Conservation (phyloP, 306 rosid genomes). For the Pachyrhizus erosus region DNA sequence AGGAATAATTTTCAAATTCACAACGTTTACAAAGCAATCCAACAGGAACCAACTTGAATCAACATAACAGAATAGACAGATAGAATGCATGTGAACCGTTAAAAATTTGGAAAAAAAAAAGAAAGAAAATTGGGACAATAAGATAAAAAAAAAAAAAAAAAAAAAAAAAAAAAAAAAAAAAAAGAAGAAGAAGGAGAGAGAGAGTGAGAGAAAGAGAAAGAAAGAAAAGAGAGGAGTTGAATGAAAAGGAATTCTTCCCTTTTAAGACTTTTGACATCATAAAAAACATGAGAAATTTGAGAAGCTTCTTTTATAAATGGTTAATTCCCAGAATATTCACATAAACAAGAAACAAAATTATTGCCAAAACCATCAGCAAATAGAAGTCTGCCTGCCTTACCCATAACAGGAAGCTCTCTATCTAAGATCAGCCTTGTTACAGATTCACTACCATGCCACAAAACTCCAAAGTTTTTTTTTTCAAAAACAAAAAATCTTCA, state of each 20-base stretch:
- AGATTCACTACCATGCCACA: slow-evolving; percentile 29
- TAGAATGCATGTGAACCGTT: slow-evolving; percentile 24
- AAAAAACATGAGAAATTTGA: slow-evolving; percentile 25
- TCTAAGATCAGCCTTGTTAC: slow-evolving; percentile 31
- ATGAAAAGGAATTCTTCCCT: slow-evolving; percentile 31
- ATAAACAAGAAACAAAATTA: slow-evolving; percentile 21
- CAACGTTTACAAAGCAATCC: not conserved
- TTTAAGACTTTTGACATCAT: not conserved
- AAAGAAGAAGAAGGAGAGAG: not conserved
- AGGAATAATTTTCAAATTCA: not conserved
- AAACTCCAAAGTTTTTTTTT: not conserved
- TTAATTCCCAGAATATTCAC: slow-evolving; percentile 41
- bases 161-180: not conserved
- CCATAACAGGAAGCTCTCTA: slow-evolving; percentile 3
- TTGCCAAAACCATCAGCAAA: slow-evolving; percentile 20
- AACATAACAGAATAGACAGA: not conserved
- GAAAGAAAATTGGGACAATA: not conserved
- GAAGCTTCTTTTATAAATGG: slow-evolving; percentile 38
- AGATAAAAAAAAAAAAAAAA: not conserved
- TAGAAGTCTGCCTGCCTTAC: not conserved
- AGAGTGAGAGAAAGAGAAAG: not conserved
- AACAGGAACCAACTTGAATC: not conserved
- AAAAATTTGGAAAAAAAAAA: not conserved
- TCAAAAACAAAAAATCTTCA: not conserved
- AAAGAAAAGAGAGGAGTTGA: not conserved